Conservation (phyloP, 2,329 filamentous ascomycete genomes). For the Gyromitra esculenta region DNA sequence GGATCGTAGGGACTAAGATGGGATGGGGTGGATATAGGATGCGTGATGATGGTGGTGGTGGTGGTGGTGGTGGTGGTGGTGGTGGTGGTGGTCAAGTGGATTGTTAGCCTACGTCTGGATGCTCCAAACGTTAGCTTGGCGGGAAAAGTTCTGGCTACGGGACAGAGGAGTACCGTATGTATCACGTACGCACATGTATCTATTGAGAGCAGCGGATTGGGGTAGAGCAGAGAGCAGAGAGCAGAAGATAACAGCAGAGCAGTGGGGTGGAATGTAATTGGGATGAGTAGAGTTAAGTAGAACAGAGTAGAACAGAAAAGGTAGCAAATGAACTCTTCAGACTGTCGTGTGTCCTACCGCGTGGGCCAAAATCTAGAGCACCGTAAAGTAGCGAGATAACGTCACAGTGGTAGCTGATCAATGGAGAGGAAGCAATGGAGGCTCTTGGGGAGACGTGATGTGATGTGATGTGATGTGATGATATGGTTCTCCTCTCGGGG, state of each 20-base stretch:
- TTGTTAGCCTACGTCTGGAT: constrained; percentile 7
- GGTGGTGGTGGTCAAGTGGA: not conserved
- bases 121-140: constrained; percentile 23
- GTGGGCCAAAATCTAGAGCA: too few relatives aligned
- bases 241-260: not conserved
- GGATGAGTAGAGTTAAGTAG: not conserved
- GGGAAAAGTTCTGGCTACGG: not conserved
- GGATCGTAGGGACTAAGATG: not conserved
- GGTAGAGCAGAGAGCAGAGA: not conserved
- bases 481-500: not conserved
- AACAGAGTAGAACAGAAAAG: not conserved
- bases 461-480: not conserved
- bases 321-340: constrained; percentile 11
- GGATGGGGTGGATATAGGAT: not conserved
- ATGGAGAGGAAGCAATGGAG: not conserved
- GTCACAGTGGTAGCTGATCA: not conserved
- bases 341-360: not conserved
- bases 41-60: not conserved
- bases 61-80: not conserved
- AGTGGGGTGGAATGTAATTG: not conserved
- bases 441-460: not conserved
- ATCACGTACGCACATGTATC: constrained; percentile 2
- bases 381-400: too few relatives aligned
- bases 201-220: not conserved
- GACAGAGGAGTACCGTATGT: constrained; percentile 5